A percentile compares a stretch with the other conserved stretches of the same genome.
phyloP scores from a whole-genome alignment of 345 rosid species.

The Citrus trifoliata region DNA sequence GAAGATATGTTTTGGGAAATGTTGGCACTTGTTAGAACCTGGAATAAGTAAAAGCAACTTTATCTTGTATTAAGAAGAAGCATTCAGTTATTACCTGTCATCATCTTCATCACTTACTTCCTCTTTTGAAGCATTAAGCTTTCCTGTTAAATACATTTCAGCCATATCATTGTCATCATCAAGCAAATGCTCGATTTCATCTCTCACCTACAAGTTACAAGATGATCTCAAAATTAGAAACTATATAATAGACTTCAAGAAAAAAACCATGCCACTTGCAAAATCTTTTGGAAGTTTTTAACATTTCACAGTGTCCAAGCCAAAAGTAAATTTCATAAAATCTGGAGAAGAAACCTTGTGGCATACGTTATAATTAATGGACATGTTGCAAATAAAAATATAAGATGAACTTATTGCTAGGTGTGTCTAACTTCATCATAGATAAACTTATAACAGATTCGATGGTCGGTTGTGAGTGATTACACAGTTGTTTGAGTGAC shows the following conservation, averaged over 20 bases:
- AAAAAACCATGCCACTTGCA: neutral
- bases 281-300: neutral
- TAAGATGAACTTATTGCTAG: neutral
- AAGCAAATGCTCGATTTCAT: constrained; percentile 59
- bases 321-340: neutral
- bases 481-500: neutral
- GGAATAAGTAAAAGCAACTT: neutral
- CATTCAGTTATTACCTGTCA: constrained; percentile 26
- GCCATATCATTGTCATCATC: constrained; percentile 65
- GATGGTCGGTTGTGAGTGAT: neutral
- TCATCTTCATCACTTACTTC: constrained; percentile 19
- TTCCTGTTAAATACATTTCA: constrained; percentile 52
- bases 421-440: neutral
- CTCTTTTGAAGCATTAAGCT: constrained; percentile 29
- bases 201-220: constrained; percentile 40
- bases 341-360: neutral
- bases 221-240: neutral
- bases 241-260: neutral
- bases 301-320: neutral
- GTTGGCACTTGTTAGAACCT: neutral
- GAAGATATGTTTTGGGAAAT: neutral
- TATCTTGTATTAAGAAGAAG: neutral
- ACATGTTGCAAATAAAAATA: neutral
- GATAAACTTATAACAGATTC: neutral
- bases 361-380: neutral